Conservation (phyloP, 129 eudicot species). For the Calendula officinalis region DNA sequence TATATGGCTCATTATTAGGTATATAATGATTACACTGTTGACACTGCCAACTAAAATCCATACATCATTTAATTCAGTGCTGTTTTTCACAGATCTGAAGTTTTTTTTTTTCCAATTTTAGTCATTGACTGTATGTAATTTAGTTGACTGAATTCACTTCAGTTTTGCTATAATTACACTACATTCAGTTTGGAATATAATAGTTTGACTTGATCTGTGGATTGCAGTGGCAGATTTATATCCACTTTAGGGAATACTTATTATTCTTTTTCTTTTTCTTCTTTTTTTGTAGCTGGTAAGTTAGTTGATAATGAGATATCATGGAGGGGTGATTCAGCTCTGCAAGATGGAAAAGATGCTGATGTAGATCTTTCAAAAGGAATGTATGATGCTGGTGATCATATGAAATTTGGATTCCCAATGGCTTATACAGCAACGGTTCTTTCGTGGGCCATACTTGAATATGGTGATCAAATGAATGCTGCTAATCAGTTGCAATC, state of each 20-base stretch:
- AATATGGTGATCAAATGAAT: conserved; percentile 96
- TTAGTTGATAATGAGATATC: conserved; percentile 61
- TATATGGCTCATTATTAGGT: background rate
- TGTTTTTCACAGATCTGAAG: conserved; percentile 17
- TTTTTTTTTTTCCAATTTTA: background rate
- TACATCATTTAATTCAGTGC: background rate
- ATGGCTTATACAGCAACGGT: conserved; percentile 97
- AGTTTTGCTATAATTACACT: background rate
- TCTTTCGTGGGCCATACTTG: conserved; percentile 92
- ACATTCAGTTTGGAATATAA: conserved; percentile 5
- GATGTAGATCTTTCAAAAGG: conserved; percentile 85
- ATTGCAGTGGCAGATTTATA: conserved; percentile 6
- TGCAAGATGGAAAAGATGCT: conserved; percentile 77
- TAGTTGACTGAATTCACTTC: conserved; percentile 8
- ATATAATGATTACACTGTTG: conserved; percentile 5
- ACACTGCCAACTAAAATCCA: conserved; percentile 10
- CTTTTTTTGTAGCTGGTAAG: conserved; percentile 74
- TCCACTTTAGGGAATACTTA: background rate
- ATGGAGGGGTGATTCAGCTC: conserved; percentile 97
- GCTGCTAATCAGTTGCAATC: conserved; percentile 62
- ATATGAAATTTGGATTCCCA: conserved; percentile 94
- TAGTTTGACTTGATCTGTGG: background rate
- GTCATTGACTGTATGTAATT: background rate
- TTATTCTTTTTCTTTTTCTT: background rate
- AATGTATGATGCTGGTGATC: conserved; percentile 98